These are phyloP conservation scores for Cystofilobasidium capitatum DNA, from an alignment of 768 basidiomycete genomes.

Conservation along the genomic window DNA sequence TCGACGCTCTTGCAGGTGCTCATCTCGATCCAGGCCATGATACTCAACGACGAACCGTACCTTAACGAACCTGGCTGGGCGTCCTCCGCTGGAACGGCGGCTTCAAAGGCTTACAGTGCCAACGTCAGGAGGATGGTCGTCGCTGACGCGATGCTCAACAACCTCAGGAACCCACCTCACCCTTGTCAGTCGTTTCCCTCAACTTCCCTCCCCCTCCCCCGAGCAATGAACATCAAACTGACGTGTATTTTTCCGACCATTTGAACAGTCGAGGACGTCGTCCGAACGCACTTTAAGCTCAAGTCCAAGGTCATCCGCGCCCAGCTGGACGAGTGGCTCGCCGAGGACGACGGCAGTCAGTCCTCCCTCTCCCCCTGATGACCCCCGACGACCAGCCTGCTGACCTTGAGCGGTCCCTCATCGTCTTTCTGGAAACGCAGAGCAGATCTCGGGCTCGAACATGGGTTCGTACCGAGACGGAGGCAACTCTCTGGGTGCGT, in stretches of 20 bases:
- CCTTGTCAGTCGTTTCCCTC: constrained; percentile 4
- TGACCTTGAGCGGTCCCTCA: neutral
- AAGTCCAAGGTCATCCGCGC: constrained; percentile 60
- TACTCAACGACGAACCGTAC: constrained; percentile 86
- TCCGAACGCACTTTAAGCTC: constrained; percentile 80
- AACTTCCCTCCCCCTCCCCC: neutral
- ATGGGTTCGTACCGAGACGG: neutral
- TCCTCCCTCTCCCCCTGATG: neutral
- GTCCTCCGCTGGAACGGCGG: constrained; percentile 2
- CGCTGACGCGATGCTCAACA: constrained; percentile 60
- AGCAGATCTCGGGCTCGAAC: neutral
- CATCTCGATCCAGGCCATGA: constrained; percentile 64
- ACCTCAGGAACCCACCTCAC: constrained; percentile 68
- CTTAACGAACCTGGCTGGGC: constrained; percentile 70
- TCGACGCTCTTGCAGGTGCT: constrained; percentile 68
- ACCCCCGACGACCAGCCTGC: neutral
- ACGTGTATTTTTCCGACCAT: neutral
- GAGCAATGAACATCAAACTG: neutral
- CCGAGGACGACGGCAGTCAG: constrained; percentile 20
- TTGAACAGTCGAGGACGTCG: constrained; percentile 62
- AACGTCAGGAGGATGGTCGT: constrained; percentile 90
- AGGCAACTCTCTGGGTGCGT: neutral
- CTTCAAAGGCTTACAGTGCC: constrained; percentile 43
- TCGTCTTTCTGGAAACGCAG: too few species aligned
- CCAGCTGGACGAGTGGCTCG: constrained; percentile 72